Evolutionary conservation across 345 rosid genomes (phyloP).

Genomic region (Brassica incana): DNA sequence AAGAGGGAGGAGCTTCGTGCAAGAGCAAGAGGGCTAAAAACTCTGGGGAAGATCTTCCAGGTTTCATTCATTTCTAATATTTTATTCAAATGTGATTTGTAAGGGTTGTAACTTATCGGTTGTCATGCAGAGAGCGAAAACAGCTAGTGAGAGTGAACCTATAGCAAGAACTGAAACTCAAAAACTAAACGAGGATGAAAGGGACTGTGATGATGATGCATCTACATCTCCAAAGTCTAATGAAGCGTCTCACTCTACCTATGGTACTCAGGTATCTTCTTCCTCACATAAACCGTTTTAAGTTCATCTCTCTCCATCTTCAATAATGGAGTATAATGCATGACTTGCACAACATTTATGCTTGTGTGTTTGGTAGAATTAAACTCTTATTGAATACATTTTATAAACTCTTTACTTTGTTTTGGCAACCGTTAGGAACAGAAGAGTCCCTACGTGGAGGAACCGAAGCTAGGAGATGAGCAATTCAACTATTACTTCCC

Average conservation of each 20-base stretch:
- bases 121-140: slow-evolving; percentile 58
- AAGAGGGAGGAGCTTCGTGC: slow-evolving; percentile 89
- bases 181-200: slow-evolving; percentile 58
- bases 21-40: slow-evolving; percentile 91
- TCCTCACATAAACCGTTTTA: slow-evolving; percentile 8
- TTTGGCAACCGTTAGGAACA: slow-evolving; percentile 28
- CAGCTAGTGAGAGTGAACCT: slow-evolving; percentile 61
- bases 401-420: slow-evolving; percentile 11
- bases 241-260: slow-evolving; percentile 50
- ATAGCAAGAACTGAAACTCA: slow-evolving; percentile 38
- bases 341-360: slow-evolving; percentile 19
- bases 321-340: slow-evolving; percentile 1
- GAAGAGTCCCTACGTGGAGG: slow-evolving; percentile 78
- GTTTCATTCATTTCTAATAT: slow-evolving; percentile 34
- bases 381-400: not conserved
- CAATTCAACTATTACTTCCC: slow-evolving; percentile 51
- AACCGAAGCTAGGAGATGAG: slow-evolving; percentile 51
- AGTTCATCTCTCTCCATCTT: not conserved
- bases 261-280: slow-evolving; percentile 57
- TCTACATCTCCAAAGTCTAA: slow-evolving; percentile 52
- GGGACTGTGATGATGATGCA: slow-evolving; percentile 40
- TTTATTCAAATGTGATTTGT: slow-evolving; percentile 9
- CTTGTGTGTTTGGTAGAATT: not conserved
- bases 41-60: slow-evolving; percentile 96
- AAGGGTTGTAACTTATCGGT: slow-evolving; percentile 1